Evolutionary conservation across 805 yeast species (phyloP).

Genomic region (Zygosaccharomyces pseudorouxii): DNA sequence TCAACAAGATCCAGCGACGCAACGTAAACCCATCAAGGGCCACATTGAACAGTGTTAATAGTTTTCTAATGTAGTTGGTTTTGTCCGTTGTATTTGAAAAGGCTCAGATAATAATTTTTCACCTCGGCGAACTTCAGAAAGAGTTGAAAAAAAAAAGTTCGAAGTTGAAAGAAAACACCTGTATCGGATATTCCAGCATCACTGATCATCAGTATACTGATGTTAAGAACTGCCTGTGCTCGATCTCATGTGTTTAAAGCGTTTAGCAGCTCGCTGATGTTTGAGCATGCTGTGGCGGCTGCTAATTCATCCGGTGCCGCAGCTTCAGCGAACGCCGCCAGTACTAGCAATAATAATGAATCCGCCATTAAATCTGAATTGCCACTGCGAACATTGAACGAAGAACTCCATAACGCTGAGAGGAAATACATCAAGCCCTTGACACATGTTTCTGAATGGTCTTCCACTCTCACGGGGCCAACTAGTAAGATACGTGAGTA

Average conservation of each 20-base stretch:
- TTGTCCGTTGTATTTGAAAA: background rate
- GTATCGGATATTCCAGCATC: background rate
- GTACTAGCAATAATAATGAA: background rate
- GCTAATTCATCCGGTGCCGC: background rate
- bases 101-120: background rate
- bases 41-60: constrained; percentile 67
- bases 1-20: constrained; percentile 37
- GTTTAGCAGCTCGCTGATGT: constrained; percentile 13
- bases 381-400: background rate
- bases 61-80: constrained; percentile 45
- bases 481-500: constrained; percentile 7
- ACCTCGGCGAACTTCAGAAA: background rate
- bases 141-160: constrained; percentile 1
- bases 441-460: background rate
- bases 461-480: background rate
- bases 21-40: constrained; percentile 72
- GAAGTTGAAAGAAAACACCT: background rate
- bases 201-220: background rate
- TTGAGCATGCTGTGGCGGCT: constrained; percentile 8
- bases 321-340: background rate
- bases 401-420: background rate
- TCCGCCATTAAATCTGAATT: background rate
- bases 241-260: constrained; percentile 9
- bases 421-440: constrained; percentile 3
- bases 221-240: constrained; percentile 10